Evolutionary conservation across 768 basidiomycete genomes (phyloP).

Genomic region (Macrolepiota albuminosa): DNA sequence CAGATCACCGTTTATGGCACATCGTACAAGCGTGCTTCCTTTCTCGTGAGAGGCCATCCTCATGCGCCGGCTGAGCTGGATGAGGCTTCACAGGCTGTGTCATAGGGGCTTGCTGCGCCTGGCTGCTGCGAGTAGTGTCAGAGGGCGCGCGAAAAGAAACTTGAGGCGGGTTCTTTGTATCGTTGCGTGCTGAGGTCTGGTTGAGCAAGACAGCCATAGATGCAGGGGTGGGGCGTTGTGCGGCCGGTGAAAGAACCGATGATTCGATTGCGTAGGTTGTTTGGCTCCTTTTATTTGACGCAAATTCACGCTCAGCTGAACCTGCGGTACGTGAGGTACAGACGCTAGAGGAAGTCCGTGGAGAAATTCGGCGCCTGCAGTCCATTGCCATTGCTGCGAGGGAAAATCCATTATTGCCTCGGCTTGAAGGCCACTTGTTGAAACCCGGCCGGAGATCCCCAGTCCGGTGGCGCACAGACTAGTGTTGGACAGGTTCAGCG

Average conservation of each 20-base stretch:
- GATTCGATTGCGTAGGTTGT: slow-evolving; percentile 6
- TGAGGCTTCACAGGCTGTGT: slow-evolving; percentile 3
- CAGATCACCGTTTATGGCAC: slow-evolving; percentile 57
- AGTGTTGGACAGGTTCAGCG: slow-evolving; percentile 27
- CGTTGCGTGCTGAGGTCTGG: slow-evolving; percentile 27
- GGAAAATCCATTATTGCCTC: slow-evolving; percentile 36
- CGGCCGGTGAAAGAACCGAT: slow-evolving; percentile 30
- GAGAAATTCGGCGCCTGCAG: slow-evolving; percentile 17
- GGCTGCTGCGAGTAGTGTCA: neutral
- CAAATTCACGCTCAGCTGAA: slow-evolving; percentile 18
- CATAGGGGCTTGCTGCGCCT: neutral
- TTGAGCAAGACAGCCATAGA: slow-evolving; percentile 43
- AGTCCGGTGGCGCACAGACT: slow-evolving; percentile 40
- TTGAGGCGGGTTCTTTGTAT: slow-evolving; percentile 18
- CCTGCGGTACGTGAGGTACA: slow-evolving; percentile 21
- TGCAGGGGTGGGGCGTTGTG: slow-evolving; percentile 42
- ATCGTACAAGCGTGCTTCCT: slow-evolving; percentile 76
- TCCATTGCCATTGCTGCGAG: slow-evolving; percentile 25
- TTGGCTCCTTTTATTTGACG: slow-evolving; percentile 23
- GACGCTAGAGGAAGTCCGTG: slow-evolving; percentile 29
- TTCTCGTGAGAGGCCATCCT: slow-evolving; percentile 46
- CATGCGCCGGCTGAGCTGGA: slow-evolving; percentile 2
- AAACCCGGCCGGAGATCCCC: slow-evolving; percentile 34
- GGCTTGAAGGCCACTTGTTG: slow-evolving; percentile 25
- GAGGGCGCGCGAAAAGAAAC: slow-evolving; percentile 7